These are phyloP conservation scores for Tillandsia leiboldiana DNA, from an alignment of 176 grass and related monocot species.

Conservation along the genomic window DNA sequence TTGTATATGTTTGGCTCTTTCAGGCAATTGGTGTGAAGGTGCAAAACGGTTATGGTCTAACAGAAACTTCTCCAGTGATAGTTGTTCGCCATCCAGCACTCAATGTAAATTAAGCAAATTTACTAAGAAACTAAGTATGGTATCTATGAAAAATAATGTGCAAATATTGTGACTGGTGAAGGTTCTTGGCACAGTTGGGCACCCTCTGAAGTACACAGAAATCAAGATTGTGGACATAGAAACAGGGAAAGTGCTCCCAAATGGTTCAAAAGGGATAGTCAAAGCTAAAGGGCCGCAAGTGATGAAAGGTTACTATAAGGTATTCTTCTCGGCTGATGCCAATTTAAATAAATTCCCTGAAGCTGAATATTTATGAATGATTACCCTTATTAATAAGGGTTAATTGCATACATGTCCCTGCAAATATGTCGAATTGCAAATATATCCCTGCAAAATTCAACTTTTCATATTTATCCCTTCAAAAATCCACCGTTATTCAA, in stretches of 20 bases:
- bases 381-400: background rate
- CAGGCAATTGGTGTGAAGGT: constrained; percentile 88
- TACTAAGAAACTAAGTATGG: background rate
- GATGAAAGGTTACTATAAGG: constrained; percentile 99
- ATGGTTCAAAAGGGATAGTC: constrained; percentile 86
- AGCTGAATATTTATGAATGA: constrained; percentile 1
- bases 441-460: no score
- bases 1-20: constrained; percentile 22
- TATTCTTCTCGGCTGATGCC: constrained; percentile 8
- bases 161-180: constrained; percentile 28
- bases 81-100: constrained; percentile 60
- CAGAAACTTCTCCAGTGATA: constrained; percentile 86
- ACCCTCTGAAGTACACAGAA: constrained; percentile 69
- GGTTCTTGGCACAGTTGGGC: constrained; percentile 90
- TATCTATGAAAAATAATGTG: background rate
- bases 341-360: background rate
- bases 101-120: constrained; percentile 49
- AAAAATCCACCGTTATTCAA: no score
- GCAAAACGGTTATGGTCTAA: constrained; percentile 92
- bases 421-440: no score
- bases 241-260: constrained; percentile 44
- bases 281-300: constrained; percentile 84
- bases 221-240: constrained; percentile 68
- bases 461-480: no score
- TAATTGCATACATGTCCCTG: no score